Percentiles rank a stretch among this genome's conserved stretches.
These are phyloP conservation scores for Aspergillus costaricaensis DNA, from an alignment of 2,329 filamentous ascomycete species.

Conservation along the genomic window DNA sequence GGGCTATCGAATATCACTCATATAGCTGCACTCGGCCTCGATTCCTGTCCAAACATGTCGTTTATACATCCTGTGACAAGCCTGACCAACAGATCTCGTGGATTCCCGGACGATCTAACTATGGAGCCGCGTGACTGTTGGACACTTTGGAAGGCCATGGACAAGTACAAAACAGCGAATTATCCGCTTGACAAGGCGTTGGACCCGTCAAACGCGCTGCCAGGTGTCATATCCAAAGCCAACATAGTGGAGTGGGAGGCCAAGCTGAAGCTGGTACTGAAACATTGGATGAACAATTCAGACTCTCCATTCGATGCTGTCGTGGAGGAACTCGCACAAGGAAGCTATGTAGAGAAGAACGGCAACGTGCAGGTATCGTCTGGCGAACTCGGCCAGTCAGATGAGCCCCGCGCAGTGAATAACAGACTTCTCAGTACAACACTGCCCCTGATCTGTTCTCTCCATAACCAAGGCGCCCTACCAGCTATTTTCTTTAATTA, in stretches of 20 bases:
- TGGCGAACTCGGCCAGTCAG: constrained; percentile 17
- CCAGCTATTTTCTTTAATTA: constrained; percentile 79
- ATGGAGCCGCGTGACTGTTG: constrained; percentile 73
- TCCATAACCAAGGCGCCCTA: constrained; percentile 65
- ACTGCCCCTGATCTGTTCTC: constrained; percentile 46
- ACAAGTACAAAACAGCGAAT: constrained; percentile 54
- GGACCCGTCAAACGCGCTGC: constrained; percentile 46
- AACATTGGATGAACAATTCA: constrained; percentile 60
- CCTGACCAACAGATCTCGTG: constrained; percentile 62
- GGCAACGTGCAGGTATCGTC: constrained; percentile 13
- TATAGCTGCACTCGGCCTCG: constrained; percentile 47
- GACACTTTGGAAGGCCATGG: constrained; percentile 65
- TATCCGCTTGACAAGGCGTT: constrained; percentile 48
- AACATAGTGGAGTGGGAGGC: constrained; percentile 69
- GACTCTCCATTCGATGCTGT: constrained; percentile 56
- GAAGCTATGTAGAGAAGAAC: background rate
- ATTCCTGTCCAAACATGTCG: constrained; percentile 52
- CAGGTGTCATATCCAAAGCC: constrained; percentile 61
- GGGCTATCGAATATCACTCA: constrained; percentile 45
- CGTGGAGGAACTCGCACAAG: constrained; percentile 48
- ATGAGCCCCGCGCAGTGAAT: constrained; percentile 15
- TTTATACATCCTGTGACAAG: constrained; percentile 69
- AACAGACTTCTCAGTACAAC: constrained; percentile 49
- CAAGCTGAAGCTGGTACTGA: constrained; percentile 60
- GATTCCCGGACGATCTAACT: constrained; percentile 66